Evolutionary conservation across 371 early-diverging fungal species (phyloP), one percentile per base, ranked within the genome.

Genomic region (Mucor lusitanicus): DNA sequence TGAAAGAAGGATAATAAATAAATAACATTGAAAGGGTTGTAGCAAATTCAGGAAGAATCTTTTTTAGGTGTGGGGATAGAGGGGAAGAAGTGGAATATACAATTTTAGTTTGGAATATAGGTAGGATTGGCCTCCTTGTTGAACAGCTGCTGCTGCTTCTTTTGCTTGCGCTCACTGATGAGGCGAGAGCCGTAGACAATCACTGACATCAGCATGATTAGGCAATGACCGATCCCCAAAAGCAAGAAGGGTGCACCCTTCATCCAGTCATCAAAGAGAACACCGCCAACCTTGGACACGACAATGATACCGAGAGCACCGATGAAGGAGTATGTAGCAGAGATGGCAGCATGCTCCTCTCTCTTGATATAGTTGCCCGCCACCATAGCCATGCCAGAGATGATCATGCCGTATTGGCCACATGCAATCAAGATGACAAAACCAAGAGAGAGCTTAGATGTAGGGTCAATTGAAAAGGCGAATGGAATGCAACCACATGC

Each of bases 331-430:
- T 87, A 91, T 0, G 88, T 81, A 12, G 93, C 93, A 0, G 93
- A 88, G 0, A 92, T 87, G 56, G 81, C 76, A 9, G 93, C 94
- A 37, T 88, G 81, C 30, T 84, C 74, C 32, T 83, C 76, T 17
- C 68, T 65, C 3, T 87, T 81, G 7, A 91, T 74, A 61, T 78
- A 70, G n/a, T 74, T 59, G 0, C 84, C 83, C 46, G 87, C 85
- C 40, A 88, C 85, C 59, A 93, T 77, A 0, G 89, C 79, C 79
- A 94, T 83, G 9, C 88, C 85, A 2, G 88, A 83, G 42, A 92
- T 85, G 46, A 94, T 90, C 82, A 92, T 86, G 60, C 82, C 94
- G 63, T 90, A 91, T 73, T 92, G 87, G 21, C 90, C 91, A 46
- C 89, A 68, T 8, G 93, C 93, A 32, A 90, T 73, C 42, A 94